Conservation (phyloP, 2,329 filamentous ascomycete species). For the Pyricularia sp. region DNA sequence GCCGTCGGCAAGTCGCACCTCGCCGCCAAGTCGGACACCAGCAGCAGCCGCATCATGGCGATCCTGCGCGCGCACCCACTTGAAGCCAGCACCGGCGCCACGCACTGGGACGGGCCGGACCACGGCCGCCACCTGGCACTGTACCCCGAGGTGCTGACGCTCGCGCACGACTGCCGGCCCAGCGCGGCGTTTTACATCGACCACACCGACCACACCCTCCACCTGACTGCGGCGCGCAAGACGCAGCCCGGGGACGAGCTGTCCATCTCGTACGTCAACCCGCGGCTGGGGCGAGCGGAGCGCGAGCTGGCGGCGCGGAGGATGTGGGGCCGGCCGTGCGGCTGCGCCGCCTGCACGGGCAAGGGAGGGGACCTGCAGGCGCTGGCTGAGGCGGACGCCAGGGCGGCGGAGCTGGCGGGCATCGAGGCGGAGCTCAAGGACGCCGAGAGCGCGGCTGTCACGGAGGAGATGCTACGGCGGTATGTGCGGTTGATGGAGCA, state of each 20-base stretch:
- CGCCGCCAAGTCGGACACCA: neutral
- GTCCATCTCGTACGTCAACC: slow-evolving; percentile 27
- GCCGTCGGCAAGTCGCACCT: slow-evolving; percentile 8
- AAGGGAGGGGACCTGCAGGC: slow-evolving; percentile 7
- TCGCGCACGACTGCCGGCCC: slow-evolving; percentile 32
- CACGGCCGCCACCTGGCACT: slow-evolving; percentile 12
- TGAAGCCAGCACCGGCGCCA: slow-evolving; percentile 15
- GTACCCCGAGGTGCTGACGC: slow-evolving; percentile 24
- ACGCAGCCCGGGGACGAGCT: slow-evolving; percentile 26
- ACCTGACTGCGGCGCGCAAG: slow-evolving; percentile 22
- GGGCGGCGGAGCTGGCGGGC: slow-evolving; percentile 16
- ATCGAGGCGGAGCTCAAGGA: slow-evolving; percentile 19
- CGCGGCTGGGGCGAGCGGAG: slow-evolving; percentile 17
- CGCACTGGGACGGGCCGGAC: slow-evolving; percentile 2
- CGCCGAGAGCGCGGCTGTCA: slow-evolving; percentile 14
- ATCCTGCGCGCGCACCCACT: slow-evolving; percentile 15
- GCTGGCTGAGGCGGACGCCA: slow-evolving; percentile 16
- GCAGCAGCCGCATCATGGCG: slow-evolving; percentile 9
- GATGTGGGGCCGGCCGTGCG: slow-evolving; percentile 24
- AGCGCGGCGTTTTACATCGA: slow-evolving; percentile 27
- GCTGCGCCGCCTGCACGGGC: slow-evolving; percentile 23
- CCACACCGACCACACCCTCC: slow-evolving; percentile 17
- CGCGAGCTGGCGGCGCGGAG: slow-evolving; percentile 20
- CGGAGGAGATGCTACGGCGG: slow-evolving; percentile 19
- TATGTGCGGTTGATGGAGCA: slow-evolving; percentile 22